These are phyloP conservation scores for Metschnikowia vanudenii DNA, from an alignment of 805 yeast genomes.

Conservation along the genomic window DNA sequence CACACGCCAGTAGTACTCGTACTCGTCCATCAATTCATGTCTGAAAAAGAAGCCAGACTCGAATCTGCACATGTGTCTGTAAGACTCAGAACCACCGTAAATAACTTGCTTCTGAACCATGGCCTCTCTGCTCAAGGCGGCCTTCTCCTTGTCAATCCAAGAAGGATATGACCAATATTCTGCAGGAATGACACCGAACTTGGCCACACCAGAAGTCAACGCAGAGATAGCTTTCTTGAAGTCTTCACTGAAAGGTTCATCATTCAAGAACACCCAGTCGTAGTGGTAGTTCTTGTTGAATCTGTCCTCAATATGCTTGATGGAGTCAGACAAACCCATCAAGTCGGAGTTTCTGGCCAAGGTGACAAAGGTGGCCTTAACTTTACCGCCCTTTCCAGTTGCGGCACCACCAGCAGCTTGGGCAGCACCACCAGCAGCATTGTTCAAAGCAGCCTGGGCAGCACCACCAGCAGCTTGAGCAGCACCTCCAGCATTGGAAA, in stretches of 20 bases:
- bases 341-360: constrained; percentile 77
- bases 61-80: constrained; percentile 91
- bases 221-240: constrained; percentile 67
- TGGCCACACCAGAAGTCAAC: constrained; percentile 71
- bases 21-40: constrained; percentile 71
- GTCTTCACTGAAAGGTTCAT: constrained; percentile 78
- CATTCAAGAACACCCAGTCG: constrained; percentile 95
- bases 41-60: constrained; percentile 88
- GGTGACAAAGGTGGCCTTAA: constrained; percentile 77
- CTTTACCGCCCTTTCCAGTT: constrained; percentile 29
- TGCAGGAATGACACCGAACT: constrained; percentile 76
- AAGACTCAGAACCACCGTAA: constrained; percentile 72
- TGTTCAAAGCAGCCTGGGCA: background rate
- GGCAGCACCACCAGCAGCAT: background rate
- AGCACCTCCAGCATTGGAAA: constrained; percentile 2
- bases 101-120: constrained; percentile 58
- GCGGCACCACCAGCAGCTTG: background rate
- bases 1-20: constrained; percentile 92
- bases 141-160: constrained; percentile 76
- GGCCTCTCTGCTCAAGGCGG: constrained; percentile 56
- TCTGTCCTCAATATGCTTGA: constrained; percentile 81
- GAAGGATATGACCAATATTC: constrained; percentile 88
- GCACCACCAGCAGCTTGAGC: constrained; percentile 10
- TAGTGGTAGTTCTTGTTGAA: constrained; percentile 79
- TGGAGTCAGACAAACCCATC: constrained; percentile 58